Evolutionary conservation across 164 flowering plant species (phyloP).

Genomic region (Stephania cephalantha): DNA sequence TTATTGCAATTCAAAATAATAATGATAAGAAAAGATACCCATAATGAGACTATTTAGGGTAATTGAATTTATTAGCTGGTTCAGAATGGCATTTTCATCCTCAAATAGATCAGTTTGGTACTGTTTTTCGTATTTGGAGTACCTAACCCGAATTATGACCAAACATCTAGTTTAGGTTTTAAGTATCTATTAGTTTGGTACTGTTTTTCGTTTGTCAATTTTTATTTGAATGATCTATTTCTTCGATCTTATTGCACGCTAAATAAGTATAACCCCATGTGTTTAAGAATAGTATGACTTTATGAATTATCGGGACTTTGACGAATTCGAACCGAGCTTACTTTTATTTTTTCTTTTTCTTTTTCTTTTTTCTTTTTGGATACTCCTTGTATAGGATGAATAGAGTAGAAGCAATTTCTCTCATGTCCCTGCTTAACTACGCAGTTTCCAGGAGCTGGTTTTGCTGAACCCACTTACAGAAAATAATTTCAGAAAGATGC

Average conservation of each 20-base stretch:
- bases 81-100: too few species aligned
- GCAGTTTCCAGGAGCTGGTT: not conserved
- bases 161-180: too few species aligned
- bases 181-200: too few species aligned
- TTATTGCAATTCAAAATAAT: too few species aligned
- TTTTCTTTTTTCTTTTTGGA: not conserved
- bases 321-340: not conserved
- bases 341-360: not conserved
- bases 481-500: not conserved
- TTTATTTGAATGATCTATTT: not conserved
- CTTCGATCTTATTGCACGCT: not conserved
- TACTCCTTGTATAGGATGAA: conserved; percentile 5
- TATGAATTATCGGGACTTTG: not conserved
- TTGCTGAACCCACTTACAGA: not conserved
- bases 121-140: too few species aligned
- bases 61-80: too few species aligned
- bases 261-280: not conserved
- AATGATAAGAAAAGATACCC: too few species aligned
- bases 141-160: too few species aligned
- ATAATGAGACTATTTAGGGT: too few species aligned
- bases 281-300: not conserved
- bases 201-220: too few species aligned
- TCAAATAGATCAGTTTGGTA: too few species aligned
- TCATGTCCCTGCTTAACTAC: not conserved
- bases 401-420: not conserved